Evolutionary conservation across 2,329 filamentous ascomycete genomes (phyloP), one percentile per base, ranked within the genome.

Genomic region (Xylaria sp.): DNA sequence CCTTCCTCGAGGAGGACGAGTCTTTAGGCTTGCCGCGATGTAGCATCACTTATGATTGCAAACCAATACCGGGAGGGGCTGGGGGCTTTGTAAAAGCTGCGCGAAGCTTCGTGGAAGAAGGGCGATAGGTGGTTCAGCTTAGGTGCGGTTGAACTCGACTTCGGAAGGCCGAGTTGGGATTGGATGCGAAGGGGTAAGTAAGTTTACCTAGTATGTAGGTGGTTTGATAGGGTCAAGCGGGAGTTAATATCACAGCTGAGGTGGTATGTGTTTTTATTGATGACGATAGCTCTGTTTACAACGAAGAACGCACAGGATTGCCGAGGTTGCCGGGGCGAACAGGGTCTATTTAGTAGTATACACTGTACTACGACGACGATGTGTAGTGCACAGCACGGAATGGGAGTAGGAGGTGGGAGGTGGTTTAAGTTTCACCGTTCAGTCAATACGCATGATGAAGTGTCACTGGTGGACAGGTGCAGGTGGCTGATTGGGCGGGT

Each of bases 1-100:
- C 84, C 81, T 88, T 89, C 69, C 85, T 74, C 61, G 83, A 79
- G 72, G 72, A 59, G 51, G 72, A 77, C 77, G 77, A 68, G 25
- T 79, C 77, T 62, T 77, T 79, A 42, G 77, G 75, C 69, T 76
- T 78, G 73, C 70, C 69, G 60, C 76, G 74, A 66, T 74, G 67
- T 71, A 75, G 69, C 65, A 74, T 74, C 60, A 10, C 66, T 51
- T 37, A n/a, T 55, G 35, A 48, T 62, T 12, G 21, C 44, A 60
- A n/a, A 40, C 3, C 16, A 42, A 63, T 63, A 53, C 8, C 32
- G 1, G 10, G 32, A 10, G 4, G 32, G 4, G 6, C n/a, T n/a
- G n/a, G 10, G 10, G 32, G 32, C 32, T 35, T 35, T 10, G 32
- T 27, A 44, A 58, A 44, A 40, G 23, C 12, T 37, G 40, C 5